Base-by-base conservation (phyloP, 345 rosid genomes). In the Salix udensis region DNA sequence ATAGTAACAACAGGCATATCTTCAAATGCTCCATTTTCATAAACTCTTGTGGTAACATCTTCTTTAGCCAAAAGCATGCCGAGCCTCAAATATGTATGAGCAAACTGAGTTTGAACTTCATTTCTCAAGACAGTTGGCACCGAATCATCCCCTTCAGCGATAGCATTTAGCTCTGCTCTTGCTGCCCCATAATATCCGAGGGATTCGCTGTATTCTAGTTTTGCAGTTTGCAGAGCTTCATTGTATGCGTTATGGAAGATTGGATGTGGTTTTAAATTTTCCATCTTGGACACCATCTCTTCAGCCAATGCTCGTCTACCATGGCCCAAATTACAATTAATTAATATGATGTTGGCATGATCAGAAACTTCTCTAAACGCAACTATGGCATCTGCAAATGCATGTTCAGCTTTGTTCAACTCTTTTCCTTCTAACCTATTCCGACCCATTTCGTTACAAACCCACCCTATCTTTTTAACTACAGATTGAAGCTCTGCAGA, bases 261-360 rank as follows among this genome's bases (percentile, higher is more conserved):
- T 4, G 82, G 61, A 80, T 87, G 89, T 28, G 39, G 62, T 83
- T 86, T 88, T 36, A 90, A 82, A 80, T 81, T 83, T 79, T 88
- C 96, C 50, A 87, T 78, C 83, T 89, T 90, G 44, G 89, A 65
- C 67, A 89, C 90, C 91, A 91, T 82, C 84, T 93, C 97, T 88
- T 95, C 98, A 74, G 97, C 97, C 79, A 92, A 82, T 74, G 97
- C 94, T 46, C 98, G 85, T 82, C 97, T 86, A 4, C 97, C 98
- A 78, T 95, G 97, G 74, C 97, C 98, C 85, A 95, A 74, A 77
- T 95, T 95, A 77, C 96, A 93, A 84, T 89, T 83, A 75, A 90
- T 95, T 74, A 90, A 75, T 72, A 95, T 85, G 65, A 95, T 84
- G 81, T 95, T 91, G 30, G 96, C 83, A 78, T 95, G 84, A 73